These are phyloP conservation scores for Wallacemonas collosoma DNA, from an alignment of 208 protist species.

Conservation along the genomic window DNA sequence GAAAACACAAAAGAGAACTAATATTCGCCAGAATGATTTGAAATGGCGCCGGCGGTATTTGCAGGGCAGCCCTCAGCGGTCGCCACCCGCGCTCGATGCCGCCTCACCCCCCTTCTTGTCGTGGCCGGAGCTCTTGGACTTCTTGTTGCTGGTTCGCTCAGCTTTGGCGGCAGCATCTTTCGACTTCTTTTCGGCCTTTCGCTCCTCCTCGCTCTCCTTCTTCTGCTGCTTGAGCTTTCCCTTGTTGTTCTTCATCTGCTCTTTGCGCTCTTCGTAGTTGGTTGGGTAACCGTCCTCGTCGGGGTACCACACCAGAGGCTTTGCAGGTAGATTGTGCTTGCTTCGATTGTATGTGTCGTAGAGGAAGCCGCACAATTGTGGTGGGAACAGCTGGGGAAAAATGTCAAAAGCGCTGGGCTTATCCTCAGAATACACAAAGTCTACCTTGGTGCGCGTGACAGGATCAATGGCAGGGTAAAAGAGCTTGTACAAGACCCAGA, in stretches of 20 bases:
- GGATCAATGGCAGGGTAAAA: conserved; percentile 74
- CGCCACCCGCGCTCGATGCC: background rate
- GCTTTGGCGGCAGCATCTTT: conserved; percentile 14
- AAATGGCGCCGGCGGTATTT: background rate
- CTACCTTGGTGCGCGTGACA: conserved; percentile 77
- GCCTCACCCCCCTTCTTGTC: conserved; percentile 19
- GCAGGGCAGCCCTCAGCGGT: background rate
- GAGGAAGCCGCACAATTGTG: conserved; percentile 52
- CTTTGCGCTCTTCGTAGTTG: conserved; percentile 40
- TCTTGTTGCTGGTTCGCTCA: conserved; percentile 27
- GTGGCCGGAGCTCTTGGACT: conserved; percentile 19
- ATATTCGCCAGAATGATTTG: too few relatives aligned
- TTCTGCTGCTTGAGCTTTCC: conserved; percentile 30
- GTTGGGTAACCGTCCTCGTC: conserved; percentile 40
- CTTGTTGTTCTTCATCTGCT: conserved; percentile 40
- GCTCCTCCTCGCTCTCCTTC: conserved; percentile 18
- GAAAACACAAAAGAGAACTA: too few relatives aligned
- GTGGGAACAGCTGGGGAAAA: conserved; percentile 71
- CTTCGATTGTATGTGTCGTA: conserved; percentile 75
- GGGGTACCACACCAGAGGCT: conserved; percentile 63
- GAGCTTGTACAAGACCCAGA: conserved; percentile 78
- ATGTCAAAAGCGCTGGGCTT: conserved; percentile 54
- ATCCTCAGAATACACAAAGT: conserved; percentile 75
- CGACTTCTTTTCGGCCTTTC: conserved; percentile 19
- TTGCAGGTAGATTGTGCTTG: conserved; percentile 48